Base-by-base conservation (phyloP, 2,329 filamentous ascomycete species). In the Aspergillus hortae region DNA sequence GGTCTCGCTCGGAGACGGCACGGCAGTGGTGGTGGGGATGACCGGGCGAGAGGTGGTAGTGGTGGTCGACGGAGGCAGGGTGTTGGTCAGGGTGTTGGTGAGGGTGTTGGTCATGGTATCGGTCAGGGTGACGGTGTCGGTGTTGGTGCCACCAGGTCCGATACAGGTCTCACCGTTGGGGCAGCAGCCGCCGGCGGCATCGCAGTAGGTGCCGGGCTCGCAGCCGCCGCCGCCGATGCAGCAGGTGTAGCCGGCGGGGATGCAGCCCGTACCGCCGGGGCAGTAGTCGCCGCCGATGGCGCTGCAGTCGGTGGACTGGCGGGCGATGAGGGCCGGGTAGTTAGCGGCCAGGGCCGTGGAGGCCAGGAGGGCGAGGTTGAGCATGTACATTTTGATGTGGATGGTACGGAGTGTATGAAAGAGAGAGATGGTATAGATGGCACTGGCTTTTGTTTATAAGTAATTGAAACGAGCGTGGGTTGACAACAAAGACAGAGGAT, bases 201-300 rank as follows among this genome's bases (percentile, higher is more conserved):
- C 32, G 11, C 49, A 52, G 27, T 52, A 52, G 27, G 35, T 43
- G 21, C 49, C 49, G 9, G 38, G 38, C 7, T 38, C 23, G 12
- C 49, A 52, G 44, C 49, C 49, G 4, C 44, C 44, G 1, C 25
- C 14, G 10, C 21, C 19, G 4, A 36, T 11, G 21, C 49, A 52
- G 44, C 49, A 52, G 44, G 44, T 48, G 21, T 52, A 52, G n/a
- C 17, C 32, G 21, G 25, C 10, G 21, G 49, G 49, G 6, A 52
- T 52, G 30, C 49, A 52, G 12, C 25, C 19, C 1, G 4, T 21
- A 12, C 35, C 35, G 35, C 35, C 35, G 12, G 35, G 35, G 35
- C 35, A 38, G 15, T n/a, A 17, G 10, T 38, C 35, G 35, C 35
- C 35, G 35, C 15, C 15, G 15, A 38, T 38, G 14, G 35, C 35